These are phyloP conservation scores for Tetradesmus lagerheimii DNA, from an alignment of 139 green algal species.

Conservation along the genomic window DNA sequence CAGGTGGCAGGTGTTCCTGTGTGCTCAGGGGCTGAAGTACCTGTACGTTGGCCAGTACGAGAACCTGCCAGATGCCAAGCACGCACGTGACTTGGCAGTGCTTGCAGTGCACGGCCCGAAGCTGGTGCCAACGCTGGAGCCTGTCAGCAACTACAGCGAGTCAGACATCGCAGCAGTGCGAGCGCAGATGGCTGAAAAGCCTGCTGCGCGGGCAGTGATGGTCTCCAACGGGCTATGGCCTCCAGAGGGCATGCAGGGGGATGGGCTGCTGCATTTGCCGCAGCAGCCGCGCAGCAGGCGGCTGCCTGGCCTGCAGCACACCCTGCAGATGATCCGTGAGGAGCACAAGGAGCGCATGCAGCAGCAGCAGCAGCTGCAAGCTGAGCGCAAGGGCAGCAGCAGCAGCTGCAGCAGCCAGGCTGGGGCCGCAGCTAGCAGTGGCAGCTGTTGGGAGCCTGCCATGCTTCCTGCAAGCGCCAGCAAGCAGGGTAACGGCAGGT, in stretches of 20 bases:
- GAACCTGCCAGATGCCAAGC: constrained; percentile 2
- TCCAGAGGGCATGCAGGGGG: neutral
- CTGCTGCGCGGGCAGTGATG: constrained; percentile 15
- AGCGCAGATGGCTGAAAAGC: constrained; percentile 17
- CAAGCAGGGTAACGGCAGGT: neutral
- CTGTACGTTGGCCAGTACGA: constrained; percentile 19
- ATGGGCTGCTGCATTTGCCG: neutral
- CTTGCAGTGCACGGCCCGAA: constrained; percentile 32
- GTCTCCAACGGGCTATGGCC: constrained; percentile 24
- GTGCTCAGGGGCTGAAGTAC: constrained; percentile 25
- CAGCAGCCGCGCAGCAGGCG: constrained; percentile 15
- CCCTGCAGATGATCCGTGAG: neutral
- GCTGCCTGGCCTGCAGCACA: constrained; percentile 22
- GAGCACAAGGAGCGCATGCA: constrained; percentile 2
- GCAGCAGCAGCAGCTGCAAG: constrained; percentile 21
- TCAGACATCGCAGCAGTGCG: constrained; percentile 5
- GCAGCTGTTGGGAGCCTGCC: neutral
- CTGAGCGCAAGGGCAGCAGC: neutral
- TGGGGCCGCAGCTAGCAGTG: neutral
- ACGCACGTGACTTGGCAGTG: constrained; percentile 31
- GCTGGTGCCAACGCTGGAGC: constrained; percentile 11
- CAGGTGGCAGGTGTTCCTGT: constrained; percentile 36
- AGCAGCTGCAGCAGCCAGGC: constrained; percentile 17
- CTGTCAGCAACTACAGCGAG: constrained; percentile 4
- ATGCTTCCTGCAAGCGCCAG: neutral